Conservation (phyloP, 2,329 filamentous ascomycete genomes). For the Colletotrichum brevisporum region DNA sequence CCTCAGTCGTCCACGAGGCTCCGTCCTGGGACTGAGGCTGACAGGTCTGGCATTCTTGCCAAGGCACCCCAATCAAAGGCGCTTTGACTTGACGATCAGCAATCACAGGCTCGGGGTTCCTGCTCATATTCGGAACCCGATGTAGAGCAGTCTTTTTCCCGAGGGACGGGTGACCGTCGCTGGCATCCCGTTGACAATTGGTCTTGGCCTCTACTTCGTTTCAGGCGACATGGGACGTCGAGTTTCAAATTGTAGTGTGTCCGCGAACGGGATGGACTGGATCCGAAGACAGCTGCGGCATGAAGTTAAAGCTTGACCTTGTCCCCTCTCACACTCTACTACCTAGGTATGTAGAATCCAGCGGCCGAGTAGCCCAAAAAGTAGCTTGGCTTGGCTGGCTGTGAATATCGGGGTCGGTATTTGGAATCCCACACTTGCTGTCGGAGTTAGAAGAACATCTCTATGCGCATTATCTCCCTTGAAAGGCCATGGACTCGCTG, state of each 20-base stretch:
- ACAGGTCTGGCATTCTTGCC: constrained; percentile 20
- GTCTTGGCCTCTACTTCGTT: constrained; percentile 39
- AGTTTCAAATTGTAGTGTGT: constrained; percentile 46
- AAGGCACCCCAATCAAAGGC: constrained; percentile 21
- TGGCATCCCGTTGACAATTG: constrained; percentile 18
- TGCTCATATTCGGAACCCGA: constrained; percentile 8
- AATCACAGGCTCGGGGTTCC: constrained; percentile 30
- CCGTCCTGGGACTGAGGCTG: constrained; percentile 9
- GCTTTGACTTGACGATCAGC: constrained; percentile 24
- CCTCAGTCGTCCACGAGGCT: background rate
- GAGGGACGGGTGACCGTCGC: background rate
- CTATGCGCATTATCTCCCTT: constrained; percentile 15
- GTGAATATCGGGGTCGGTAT: background rate
- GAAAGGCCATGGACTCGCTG: background rate
- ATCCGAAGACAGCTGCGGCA: constrained; percentile 41
- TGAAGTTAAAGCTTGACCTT: constrained; percentile 36
- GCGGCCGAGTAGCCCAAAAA: background rate
- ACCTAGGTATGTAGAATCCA: too few species aligned
- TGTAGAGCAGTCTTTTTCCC: background rate
- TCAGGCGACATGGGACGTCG: constrained; percentile 42
- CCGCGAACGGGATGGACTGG: constrained; percentile 46
- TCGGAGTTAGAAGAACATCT: background rate
- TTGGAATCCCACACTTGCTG: constrained; percentile 30
- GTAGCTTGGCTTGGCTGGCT: background rate
- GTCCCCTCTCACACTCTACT: background rate